phyloP scores from a whole-genome alignment of 164 flowering plant genomes.

The Vitis rupestris region DNA sequence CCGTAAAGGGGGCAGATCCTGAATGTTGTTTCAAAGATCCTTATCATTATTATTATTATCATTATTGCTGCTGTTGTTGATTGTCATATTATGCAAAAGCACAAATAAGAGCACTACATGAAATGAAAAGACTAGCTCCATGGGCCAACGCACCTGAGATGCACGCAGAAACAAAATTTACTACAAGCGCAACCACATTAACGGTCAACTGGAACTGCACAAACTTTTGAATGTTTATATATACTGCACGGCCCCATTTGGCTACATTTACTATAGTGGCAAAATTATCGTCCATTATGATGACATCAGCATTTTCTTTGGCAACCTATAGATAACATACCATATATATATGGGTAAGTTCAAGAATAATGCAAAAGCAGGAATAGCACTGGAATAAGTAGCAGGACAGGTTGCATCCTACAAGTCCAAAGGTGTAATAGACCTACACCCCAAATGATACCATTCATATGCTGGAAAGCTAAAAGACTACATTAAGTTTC shows the following conservation, averaged over 20 bases:
- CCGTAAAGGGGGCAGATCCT: slow-evolving; percentile 86
- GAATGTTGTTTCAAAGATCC: slow-evolving; percentile 20
- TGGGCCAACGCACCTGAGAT: slow-evolving; percentile 46
- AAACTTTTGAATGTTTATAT: slow-evolving; percentile 82
- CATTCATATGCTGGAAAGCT: too few species aligned
- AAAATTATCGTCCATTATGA: slow-evolving; percentile 83
- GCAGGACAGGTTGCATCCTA: too few species aligned
- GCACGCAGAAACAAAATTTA: slow-evolving; percentile 74
- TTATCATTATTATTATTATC: neutral
- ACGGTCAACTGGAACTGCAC: slow-evolving; percentile 57
- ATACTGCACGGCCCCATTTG: slow-evolving; percentile 85
- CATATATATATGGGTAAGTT: too few species aligned
- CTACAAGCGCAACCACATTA: slow-evolving; percentile 65
- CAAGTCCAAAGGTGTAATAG: too few species aligned
- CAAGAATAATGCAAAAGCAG: too few species aligned
- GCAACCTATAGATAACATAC: slow-evolving; percentile 58
- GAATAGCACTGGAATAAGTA: too few species aligned
- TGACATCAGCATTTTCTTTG: slow-evolving; percentile 84
- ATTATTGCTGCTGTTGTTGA: neutral
- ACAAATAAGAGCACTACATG: too few species aligned
- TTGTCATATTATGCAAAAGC: too few species aligned
- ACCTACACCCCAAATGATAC: too few species aligned
- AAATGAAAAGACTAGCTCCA: neutral
- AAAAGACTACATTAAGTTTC: too few species aligned
- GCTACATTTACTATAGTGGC: slow-evolving; percentile 74